Percentiles rank a stretch among this genome's conserved stretches.
These are phyloP conservation scores for Cynara cardunculus DNA, from an alignment of 129 eudicot genomes.

Conservation along the genomic window DNA sequence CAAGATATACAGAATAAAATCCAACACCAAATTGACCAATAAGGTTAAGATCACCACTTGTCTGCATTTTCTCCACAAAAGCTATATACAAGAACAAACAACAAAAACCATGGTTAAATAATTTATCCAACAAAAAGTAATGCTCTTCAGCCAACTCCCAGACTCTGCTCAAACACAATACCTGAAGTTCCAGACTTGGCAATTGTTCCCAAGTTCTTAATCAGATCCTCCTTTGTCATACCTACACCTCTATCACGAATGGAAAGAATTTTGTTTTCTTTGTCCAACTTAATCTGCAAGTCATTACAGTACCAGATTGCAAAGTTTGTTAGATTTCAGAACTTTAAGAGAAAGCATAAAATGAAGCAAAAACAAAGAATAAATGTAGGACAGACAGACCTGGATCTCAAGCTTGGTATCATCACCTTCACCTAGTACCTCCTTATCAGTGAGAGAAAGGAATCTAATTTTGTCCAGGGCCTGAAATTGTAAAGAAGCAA, in stretches of 20 bases:
- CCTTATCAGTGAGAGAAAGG: slow-evolving; percentile 88
- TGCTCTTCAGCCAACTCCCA: not conserved
- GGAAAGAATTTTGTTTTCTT: slow-evolving; percentile 83
- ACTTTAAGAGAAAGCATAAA: not conserved
- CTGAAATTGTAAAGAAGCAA: slow-evolving; percentile 28
- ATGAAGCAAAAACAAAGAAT: not conserved
- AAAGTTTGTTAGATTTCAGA: not conserved
- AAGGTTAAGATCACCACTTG: slow-evolving; percentile 94
- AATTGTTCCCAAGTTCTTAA: slow-evolving; percentile 91
- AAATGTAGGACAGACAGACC: slow-evolving; percentile 39
- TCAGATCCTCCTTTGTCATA: slow-evolving; percentile 97
- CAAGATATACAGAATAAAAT: slow-evolving; percentile 95
- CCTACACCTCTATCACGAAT: slow-evolving; percentile 96
- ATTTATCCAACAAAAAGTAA: not conserved
- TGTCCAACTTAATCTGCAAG: slow-evolving; percentile 85
- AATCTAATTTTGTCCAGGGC: slow-evolving; percentile 96
- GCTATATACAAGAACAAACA: slow-evolving; percentile 41
- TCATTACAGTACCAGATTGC: not conserved
- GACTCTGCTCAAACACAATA: slow-evolving; percentile 21
- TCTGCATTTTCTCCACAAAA: slow-evolving; percentile 98
- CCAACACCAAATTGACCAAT: slow-evolving; percentile 99
- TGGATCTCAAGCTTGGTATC: slow-evolving; percentile 85
- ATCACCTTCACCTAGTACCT: slow-evolving; percentile 88
- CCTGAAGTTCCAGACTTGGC: slow-evolving; percentile 99
- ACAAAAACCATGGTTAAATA: not conserved